Base-by-base conservation (phyloP, 2,329 filamentous ascomycete species). In the Periconia digitata region DNA sequence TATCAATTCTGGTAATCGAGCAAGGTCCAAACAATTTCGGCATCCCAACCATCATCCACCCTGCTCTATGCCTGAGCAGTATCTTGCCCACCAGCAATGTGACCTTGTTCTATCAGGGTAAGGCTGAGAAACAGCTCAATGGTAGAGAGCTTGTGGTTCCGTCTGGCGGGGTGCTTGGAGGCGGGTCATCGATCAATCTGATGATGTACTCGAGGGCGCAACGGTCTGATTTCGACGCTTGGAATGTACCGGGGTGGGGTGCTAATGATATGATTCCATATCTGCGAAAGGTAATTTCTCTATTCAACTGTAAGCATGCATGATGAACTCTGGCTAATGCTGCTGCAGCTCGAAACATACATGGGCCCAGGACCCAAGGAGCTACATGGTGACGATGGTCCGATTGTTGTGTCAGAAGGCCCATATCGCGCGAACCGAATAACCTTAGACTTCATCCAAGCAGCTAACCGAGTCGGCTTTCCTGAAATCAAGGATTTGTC, bases 141-240 rank as follows among this genome's bases (percentile, higher is more conserved):
- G 72, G 73, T 13, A 68, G 79, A 13, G 72, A 74, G 46, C 70
- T 68, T 2, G 69, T 76, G 18, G 72, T 77, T 7, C 72, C 72
- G 8, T 70, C 60, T n/a, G 75, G 74, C 43, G 75, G 77, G 17
- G 78, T 81, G 0, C 74, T 89, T 0, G 86, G 86, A n/a, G 86
- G 85, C 5, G 83, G 84, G 6, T 67, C 63, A 18, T 70, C 67
- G 1, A 73, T 73, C 47, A 73, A 73, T 47, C 67, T 68, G 53
- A 70, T 74, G 69, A 65, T 67, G 65, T 77, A 78, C 54, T 74
- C 73, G 2, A 64, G 75, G 22, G 74, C 72, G 12, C 73, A 79
- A 54, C 64, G 71, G 6, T 67, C 67, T 6, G 78, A 80, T 57
- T 80, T 75, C 44, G 78, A 83, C 54, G 72, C 73, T 8, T 83